Evolutionary conservation across 1,284 basidiomycete genomes (phyloP), one percentile per base, ranked within the genome.

Genomic region (Sanghuangporus weigelae): DNA sequence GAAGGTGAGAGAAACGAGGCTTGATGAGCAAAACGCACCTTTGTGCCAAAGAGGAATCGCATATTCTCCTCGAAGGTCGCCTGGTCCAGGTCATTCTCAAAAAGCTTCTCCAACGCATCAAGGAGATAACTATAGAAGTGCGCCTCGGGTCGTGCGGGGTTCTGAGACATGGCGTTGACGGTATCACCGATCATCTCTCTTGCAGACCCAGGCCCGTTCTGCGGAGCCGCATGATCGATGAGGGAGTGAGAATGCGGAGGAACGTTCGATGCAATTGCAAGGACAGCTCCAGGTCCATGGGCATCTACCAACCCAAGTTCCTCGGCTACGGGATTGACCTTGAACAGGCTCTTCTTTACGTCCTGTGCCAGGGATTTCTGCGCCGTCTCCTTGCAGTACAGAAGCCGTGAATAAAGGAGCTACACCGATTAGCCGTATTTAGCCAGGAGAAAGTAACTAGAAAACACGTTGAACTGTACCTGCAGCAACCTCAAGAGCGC

Each of bases 1-100:
- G 40, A 12, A 38, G 44, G 44, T 19, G 40, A 3, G 40, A 42
- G n/a, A 46, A 46, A 26, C 8, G 78, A 56, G 3, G 76, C 76
- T 49, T 75, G 75, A 50, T 78, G 69, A 19, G 16, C 12, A 46
- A 75, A 69, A 69, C 87, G 77, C 69, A 95, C 95, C 81, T 95
- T 92, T 68, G 89, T 96, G 39, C 95, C 93, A 79, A 96, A 98
- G 83, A 99, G 96, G 85, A 93, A 94, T 65, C 97, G 81, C 82
- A 97, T 87, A 70, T 94, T 92, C 73, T 99, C 96, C 74, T 99
- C 97, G 72, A 95, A 98, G 19, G 88, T 87, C 36, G 83, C 79
- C 71, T 90, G 91, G 75, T 98, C 96, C 67, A 98, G 81, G 72
- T 98, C 95, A 66, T 85, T 90, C 71, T 95, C 93, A 71, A 98